Conservation (phyloP, 2,329 filamentous ascomycete species). For the Aspergillus proliferans region DNA sequence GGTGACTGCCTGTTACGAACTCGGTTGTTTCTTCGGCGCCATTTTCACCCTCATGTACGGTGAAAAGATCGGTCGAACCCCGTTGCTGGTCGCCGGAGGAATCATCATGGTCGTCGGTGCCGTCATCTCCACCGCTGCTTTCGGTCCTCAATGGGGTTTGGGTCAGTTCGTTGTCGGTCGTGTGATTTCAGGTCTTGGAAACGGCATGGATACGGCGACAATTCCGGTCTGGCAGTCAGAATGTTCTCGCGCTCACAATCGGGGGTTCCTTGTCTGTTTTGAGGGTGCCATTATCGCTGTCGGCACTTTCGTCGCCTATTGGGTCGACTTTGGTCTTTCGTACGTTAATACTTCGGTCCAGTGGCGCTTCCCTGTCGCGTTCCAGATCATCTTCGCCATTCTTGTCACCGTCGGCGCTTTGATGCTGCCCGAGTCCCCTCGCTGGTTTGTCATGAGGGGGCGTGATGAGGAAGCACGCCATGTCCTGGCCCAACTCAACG, state of each 20-base stretch:
- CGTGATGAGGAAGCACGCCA: slow-evolving; percentile 41
- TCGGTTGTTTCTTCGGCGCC: slow-evolving; percentile 38
- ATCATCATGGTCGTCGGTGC: slow-evolving; percentile 39
- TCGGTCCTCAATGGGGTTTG: slow-evolving; percentile 19
- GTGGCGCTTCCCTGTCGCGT: slow-evolving; percentile 43
- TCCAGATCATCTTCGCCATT: slow-evolving; percentile 41
- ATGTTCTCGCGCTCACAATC: slow-evolving; percentile 26
- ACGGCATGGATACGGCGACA: slow-evolving; percentile 33
- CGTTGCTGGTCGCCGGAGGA: slow-evolving; percentile 49
- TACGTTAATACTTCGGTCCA: slow-evolving; percentile 26
- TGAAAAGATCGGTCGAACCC: slow-evolving; percentile 28
- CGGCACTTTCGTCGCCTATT: slow-evolving; percentile 30
- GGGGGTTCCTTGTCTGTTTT: slow-evolving; percentile 30
- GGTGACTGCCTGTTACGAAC: slow-evolving; percentile 48
- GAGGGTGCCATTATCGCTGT: slow-evolving; percentile 28
- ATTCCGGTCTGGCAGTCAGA: slow-evolving; percentile 38
- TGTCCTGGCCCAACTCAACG: slow-evolving; percentile 44
- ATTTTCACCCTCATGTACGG: slow-evolving; percentile 26
- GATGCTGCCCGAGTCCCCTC: slow-evolving; percentile 47
- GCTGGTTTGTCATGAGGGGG: slow-evolving; percentile 49
- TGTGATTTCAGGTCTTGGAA: slow-evolving; percentile 33
- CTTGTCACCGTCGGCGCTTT: slow-evolving; percentile 15
- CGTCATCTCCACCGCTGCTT: slow-evolving; percentile 21
- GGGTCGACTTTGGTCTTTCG: slow-evolving; percentile 30
- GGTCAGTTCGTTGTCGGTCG: slow-evolving; percentile 38